Conservation (phyloP, 2,329 filamentous ascomycete genomes). For the Pyricularia sp. region DNA sequence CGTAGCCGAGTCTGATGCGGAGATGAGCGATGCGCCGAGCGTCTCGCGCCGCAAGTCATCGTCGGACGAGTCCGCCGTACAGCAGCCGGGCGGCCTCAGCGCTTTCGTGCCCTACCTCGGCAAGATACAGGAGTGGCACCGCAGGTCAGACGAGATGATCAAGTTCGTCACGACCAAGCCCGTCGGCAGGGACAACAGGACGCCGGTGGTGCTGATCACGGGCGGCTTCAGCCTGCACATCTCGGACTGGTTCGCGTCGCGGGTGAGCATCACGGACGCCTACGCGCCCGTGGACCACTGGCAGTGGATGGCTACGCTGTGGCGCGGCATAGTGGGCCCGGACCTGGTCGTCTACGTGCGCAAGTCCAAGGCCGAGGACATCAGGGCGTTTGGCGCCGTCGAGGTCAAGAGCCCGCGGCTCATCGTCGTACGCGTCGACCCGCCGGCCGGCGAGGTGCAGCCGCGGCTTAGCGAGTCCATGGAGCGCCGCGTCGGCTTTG, state of each 20-base stretch:
- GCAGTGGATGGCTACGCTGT: slow-evolving; percentile 94
- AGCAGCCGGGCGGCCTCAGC: slow-evolving; percentile 20
- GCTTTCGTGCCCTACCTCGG: slow-evolving; percentile 53
- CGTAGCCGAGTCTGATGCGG: neutral
- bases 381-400: slow-evolving; percentile 31
- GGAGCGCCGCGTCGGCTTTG: slow-evolving; percentile 70
- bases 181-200: neutral
- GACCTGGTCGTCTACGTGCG: slow-evolving; percentile 68
- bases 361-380: slow-evolving; percentile 15
- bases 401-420: slow-evolving; percentile 46
- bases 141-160: slow-evolving; percentile 62
- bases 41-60: neutral
- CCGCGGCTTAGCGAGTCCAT: slow-evolving; percentile 52
- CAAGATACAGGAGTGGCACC: slow-evolving; percentile 65
- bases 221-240: slow-evolving; percentile 72
- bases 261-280: slow-evolving; percentile 64
- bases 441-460: neutral
- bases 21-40: neutral
- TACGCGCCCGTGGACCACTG: slow-evolving; percentile 86
- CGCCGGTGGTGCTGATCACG: slow-evolving; percentile 65
- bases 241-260: slow-evolving; percentile 65
- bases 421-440: slow-evolving; percentile 42
- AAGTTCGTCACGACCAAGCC: slow-evolving; percentile 30
- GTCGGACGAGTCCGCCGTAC: neutral
- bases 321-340: slow-evolving; percentile 75